These are phyloP conservation scores for Fusarium sublunatum DNA, from an alignment of 2,329 filamentous ascomycete genomes.

Conservation along the genomic window DNA sequence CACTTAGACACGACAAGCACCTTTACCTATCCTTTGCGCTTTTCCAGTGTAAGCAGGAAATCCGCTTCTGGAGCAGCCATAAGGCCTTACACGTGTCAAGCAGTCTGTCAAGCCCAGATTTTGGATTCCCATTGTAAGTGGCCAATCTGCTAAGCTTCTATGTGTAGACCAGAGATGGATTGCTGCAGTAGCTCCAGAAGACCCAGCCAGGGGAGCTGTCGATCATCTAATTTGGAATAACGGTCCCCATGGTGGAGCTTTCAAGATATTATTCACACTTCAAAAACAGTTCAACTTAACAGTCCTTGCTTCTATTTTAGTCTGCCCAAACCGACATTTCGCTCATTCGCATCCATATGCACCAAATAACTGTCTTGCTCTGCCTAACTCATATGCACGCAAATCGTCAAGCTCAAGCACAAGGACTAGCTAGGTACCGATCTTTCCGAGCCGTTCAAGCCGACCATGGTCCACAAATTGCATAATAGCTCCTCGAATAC, in stretches of 20 bases:
- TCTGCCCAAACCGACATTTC: neutral
- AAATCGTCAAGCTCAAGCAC: neutral
- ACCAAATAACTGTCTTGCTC: neutral
- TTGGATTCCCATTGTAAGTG: slow-evolving; percentile 14
- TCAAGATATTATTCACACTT: too few relatives aligned
- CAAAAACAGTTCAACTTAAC: neutral
- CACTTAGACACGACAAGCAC: neutral
- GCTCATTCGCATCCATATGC: neutral
- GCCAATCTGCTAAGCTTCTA: slow-evolving; percentile 20
- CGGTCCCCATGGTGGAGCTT: neutral
- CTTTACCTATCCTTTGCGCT: slow-evolving; percentile 1
- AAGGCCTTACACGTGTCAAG: slow-evolving; percentile 11
- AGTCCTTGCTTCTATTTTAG: neutral
- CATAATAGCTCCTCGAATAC: neutral
- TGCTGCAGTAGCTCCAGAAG: neutral
- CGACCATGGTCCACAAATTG: neutral
- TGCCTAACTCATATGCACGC: neutral
- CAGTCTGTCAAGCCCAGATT: neutral
- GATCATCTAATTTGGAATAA: slow-evolving; percentile 4
- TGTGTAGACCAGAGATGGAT: slow-evolving; percentile 18
- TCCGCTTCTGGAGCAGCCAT: slow-evolving; percentile 2
- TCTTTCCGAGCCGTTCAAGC: slow-evolving; percentile 6
- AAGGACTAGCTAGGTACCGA: neutral
- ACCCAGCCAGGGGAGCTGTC: neutral
- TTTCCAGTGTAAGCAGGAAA: slow-evolving; percentile 10